A percentile compares a stretch with the other conserved stretches of the same genome.
Conservation (phyloP, 306 rosid species). For the Inga oerstediana region DNA sequence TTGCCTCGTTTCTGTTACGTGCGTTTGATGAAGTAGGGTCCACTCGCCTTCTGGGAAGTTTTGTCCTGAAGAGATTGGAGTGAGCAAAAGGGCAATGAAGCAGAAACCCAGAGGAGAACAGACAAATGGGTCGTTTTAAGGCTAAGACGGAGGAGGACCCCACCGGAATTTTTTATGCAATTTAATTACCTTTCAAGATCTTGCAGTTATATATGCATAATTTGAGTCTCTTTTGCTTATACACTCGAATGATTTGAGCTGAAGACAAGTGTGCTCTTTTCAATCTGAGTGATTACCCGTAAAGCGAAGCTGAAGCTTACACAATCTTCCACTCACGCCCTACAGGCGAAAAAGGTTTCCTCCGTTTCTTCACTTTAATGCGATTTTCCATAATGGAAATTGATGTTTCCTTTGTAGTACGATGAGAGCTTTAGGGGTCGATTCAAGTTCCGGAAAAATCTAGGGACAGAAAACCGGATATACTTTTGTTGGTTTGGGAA, state of each 20-base stretch:
- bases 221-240: background rate
- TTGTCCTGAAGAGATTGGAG: background rate
- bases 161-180: constrained; percentile 35
- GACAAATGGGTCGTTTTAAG: too few relatives aligned
- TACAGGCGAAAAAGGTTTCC: background rate
- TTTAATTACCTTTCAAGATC: constrained; percentile 1
- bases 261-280: background rate
- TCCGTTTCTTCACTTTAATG: constrained; percentile 16
- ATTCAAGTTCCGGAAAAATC: constrained; percentile 26
- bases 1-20: background rate
- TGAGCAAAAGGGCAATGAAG: background rate
- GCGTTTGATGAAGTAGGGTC: background rate
- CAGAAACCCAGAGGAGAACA: too few relatives aligned
- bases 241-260: constrained; percentile 22
- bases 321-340: constrained; percentile 1
- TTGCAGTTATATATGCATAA: background rate
- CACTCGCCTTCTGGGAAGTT: background rate
- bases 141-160: constrained; percentile 23
- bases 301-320: background rate
- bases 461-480: constrained; percentile 23
- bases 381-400: background rate
- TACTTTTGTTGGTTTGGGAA: constrained; percentile 23
- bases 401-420: background rate
- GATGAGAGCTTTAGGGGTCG: background rate
- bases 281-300: background rate